These are phyloP conservation scores for Pleurotus pulmonarius DNA, from an alignment of 768 basidiomycete species.

Conservation along the genomic window DNA sequence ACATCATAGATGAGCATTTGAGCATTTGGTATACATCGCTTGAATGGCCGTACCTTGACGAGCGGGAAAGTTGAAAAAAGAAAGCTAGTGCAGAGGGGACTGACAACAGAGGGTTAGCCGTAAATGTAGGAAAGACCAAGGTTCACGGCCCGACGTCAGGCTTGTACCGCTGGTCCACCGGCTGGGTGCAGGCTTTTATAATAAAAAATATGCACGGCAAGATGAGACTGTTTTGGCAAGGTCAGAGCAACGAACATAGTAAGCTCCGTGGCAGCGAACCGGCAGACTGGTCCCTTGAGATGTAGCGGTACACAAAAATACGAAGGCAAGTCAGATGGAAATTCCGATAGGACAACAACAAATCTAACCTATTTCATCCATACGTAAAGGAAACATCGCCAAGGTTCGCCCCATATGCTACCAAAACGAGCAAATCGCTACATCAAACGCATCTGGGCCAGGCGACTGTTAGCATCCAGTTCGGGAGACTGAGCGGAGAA, in stretches of 20 bases:
- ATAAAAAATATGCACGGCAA: slow-evolving; percentile 5
- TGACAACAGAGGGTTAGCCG: neutral
- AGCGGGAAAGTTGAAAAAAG: neutral
- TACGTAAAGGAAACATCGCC: slow-evolving; percentile 6
- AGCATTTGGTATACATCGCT: neutral
- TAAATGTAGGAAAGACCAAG: slow-evolving; percentile 13
- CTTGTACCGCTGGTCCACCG: slow-evolving; percentile 1
- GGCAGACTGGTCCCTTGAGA: slow-evolving; percentile 10
- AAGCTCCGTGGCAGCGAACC: slow-evolving; percentile 2
- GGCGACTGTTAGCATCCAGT: neutral
- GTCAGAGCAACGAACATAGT: neutral
- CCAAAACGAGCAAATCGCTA: slow-evolving; percentile 1
- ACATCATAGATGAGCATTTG: slow-evolving; percentile 24
- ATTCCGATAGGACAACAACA: slow-evolving; percentile 11
- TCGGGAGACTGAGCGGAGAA: slow-evolving; percentile 3
- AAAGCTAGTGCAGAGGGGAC: neutral
- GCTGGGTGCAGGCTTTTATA: neutral
- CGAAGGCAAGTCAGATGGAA: slow-evolving; percentile 3
- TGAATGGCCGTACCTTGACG: neutral
- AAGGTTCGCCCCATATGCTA: slow-evolving; percentile 7
- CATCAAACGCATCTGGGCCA: neutral
- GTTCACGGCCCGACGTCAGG: slow-evolving; percentile 17
- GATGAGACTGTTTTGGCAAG: slow-evolving; percentile 11
- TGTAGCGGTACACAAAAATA: neutral
- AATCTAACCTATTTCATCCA: slow-evolving; percentile 3